phyloP scores from a whole-genome alignment of 257 asterid genomes.

The Solanum okadae region DNA sequence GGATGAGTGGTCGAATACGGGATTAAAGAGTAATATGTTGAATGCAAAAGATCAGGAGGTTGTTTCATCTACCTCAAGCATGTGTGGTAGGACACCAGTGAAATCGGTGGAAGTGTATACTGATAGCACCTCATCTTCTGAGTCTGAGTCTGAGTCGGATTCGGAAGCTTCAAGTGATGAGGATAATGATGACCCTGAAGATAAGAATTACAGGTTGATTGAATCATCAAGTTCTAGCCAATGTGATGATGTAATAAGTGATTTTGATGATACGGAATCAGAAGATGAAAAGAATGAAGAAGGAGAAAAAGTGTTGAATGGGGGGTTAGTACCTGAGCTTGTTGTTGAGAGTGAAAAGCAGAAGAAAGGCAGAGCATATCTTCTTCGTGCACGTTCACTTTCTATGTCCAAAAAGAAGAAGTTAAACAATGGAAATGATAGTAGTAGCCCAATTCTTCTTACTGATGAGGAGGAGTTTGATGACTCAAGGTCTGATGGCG shows the following conservation, averaged over 20 bases:
- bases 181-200: slow-evolving; percentile 3
- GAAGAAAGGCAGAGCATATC: background rate
- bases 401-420: background rate
- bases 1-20: too few species aligned
- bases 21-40: background rate
- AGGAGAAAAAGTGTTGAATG: background rate
- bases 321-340: background rate
- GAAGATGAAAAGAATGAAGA: background rate
- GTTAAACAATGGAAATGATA: background rate
- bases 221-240: background rate
- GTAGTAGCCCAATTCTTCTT: background rate
- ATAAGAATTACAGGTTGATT: background rate
- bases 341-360: background rate
- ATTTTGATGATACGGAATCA: background rate
- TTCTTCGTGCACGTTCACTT: slow-evolving; percentile 2
- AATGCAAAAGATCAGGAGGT: background rate
- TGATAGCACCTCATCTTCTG: background rate
- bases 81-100: background rate
- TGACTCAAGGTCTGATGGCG: background rate
- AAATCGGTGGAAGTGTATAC: background rate
- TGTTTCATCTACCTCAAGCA: slow-evolving; percentile 4
- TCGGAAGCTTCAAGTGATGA: slow-evolving; percentile 8
- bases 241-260: background rate
- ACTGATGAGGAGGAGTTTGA: background rate
- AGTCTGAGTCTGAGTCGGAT: background rate